Base-by-base conservation (phyloP, 768 basidiomycete genomes). In the Lanmaoa rubissima region DNA sequence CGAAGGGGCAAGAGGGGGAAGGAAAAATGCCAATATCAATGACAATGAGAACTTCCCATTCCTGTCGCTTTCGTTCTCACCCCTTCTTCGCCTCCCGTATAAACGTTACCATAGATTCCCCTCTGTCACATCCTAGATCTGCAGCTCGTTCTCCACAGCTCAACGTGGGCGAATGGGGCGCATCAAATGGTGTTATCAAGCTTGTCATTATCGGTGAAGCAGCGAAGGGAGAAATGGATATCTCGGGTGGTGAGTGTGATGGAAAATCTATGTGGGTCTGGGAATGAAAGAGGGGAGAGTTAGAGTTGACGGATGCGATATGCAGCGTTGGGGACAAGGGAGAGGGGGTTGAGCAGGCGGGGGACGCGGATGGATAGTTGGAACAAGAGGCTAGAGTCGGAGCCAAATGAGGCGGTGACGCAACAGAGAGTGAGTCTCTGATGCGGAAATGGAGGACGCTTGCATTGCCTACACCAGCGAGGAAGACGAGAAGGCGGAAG, bases 141-240 rank as follows among this genome's bases (percentile, higher is more conserved):
- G 86, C 17, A 91, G 77, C 67, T 92, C 88, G 70, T 92, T 93
- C 75, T 93, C 91, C 82, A 92, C 24, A 92, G 66, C 69, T 90
- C 87, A 16, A 92, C 88, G 35, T 84, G 80, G 7, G 82, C 69
- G 73, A 86, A 78, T 65, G 87, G 82, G 2, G 85, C 75, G 0
- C 71, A 74, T 88, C 89, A 92, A 43, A 82, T 82, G 31, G 65
- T 71, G 64, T 91, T 87, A 7, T 77, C 75, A 4, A 93, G 78
- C 12, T 74, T 76, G 59, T 92, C 87, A 59, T 93, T 76, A 61
- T 92, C 87, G 21, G 85, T 63, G 1, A 84, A 42, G 2, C 68
- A 68, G 6, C 64, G 62, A n/a, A 73, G 21, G 1, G 74, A 54
- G 75, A 75, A 17, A 73, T 38, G 16, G 70, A 52, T 48, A 65